Evolutionary conservation across 768 basidiomycete genomes (phyloP), one percentile per base, ranked within the genome.

Genomic region (Naganishia vaughanmartiniae): DNA sequence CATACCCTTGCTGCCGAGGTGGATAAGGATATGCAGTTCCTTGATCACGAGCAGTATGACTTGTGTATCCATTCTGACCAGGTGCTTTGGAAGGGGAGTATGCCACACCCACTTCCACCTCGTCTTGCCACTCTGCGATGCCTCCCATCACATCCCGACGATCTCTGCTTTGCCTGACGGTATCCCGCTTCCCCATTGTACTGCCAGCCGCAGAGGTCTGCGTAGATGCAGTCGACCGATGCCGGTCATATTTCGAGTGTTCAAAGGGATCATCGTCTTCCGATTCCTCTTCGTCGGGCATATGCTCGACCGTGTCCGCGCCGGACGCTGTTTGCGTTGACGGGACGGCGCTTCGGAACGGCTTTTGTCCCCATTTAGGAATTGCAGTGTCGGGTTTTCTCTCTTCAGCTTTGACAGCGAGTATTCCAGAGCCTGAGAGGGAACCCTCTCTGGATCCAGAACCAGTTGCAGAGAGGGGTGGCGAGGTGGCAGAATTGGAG

Each of bases 351-450:
- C 67, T 69, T 48, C 68, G 51, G 51, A 69, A 69, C 28, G 68
- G 68, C 24, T 69, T 69, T 21, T 42, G 46, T 15, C 68, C 68
- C 68, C 68, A 69, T 34, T 69, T 69, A 31, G 68, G 68, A 4
- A 60, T 42, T 11, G 39, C 30, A 24, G 58, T 45, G 46, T 69
- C 68, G 34, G 33, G 14, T 17, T 69, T 54, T 34, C 54, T 60
- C 45, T 69, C 68, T 42, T 33, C 56, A 33, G 68, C 68, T 48
- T 58, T 46, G 14, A 63, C 60, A 10, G 42, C 60, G 39, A 63
- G 42, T 26, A 63, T 26, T 12, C 36, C 60, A 26, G 60, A 45
- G 5, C 60, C 60, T 11, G 60, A 63, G 21, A 63, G 33, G 11
- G 60, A 63, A 7, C 60, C 60, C 42, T 63, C 60, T 24, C 60